Conservation (phyloP, 768 basidiomycete genomes). For the Lactarius evosmus region DNA sequence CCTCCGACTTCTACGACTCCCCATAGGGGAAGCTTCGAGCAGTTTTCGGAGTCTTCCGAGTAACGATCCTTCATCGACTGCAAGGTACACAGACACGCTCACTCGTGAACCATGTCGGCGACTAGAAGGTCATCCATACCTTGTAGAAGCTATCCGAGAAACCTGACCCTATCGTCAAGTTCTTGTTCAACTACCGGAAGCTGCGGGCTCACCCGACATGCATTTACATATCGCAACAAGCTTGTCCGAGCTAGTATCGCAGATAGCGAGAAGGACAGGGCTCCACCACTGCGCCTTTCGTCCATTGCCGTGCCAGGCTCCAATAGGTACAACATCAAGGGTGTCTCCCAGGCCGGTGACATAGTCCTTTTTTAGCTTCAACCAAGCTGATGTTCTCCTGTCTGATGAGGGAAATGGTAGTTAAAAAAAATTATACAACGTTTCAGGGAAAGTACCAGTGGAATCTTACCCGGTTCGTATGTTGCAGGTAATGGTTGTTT, state of each 20-base stretch:
- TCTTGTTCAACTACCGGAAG: neutral
- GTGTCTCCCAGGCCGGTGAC: slow-evolving; percentile 75
- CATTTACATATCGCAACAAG: slow-evolving; percentile 85
- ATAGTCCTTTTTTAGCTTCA: slow-evolving; percentile 93
- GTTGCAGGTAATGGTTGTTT: slow-evolving; percentile 76
- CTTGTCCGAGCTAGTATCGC: slow-evolving; percentile 59
- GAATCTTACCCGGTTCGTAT: slow-evolving; percentile 65
- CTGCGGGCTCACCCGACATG: slow-evolving; percentile 62
- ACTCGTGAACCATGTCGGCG: neutral
- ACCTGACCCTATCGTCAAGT: slow-evolving; percentile 41
- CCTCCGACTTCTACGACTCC: slow-evolving; percentile 63
- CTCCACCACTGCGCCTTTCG: slow-evolving; percentile 92
- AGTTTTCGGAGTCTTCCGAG: slow-evolving; percentile 52
- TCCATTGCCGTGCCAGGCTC: slow-evolving; percentile 89
- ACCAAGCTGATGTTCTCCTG: slow-evolving; percentile 81
- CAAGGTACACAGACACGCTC: slow-evolving; percentile 9
- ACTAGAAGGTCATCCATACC: slow-evolving; percentile 37
- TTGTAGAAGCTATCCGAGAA: slow-evolving; percentile 85
- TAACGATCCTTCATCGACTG: slow-evolving; percentile 67
- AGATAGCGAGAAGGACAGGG: slow-evolving; percentile 76
- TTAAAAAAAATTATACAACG: neutral
- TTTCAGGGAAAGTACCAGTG: slow-evolving; percentile 17
- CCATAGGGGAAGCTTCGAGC: slow-evolving; percentile 52
- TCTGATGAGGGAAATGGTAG: slow-evolving; percentile 41
- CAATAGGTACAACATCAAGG: slow-evolving; percentile 67